Evolutionary conservation across 2,329 filamentous ascomycete genomes (phyloP).

Genomic region (Talaromyces islandicus): DNA sequence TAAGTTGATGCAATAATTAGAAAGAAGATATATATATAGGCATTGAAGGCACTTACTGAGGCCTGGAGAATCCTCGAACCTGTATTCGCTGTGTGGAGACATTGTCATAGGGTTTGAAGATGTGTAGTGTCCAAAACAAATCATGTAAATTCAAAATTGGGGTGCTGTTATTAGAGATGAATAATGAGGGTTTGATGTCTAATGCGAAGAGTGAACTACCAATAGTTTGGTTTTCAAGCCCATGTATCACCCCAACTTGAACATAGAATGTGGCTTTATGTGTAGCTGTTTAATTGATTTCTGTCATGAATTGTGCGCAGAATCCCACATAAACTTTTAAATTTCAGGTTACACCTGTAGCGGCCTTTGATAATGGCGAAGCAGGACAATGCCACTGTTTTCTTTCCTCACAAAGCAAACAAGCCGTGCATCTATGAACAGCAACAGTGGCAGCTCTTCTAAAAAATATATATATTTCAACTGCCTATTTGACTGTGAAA

Average conservation of each 20-base stretch:
- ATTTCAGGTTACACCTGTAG: not conserved
- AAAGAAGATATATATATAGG: not conserved
- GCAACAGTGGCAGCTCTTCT: too few species aligned
- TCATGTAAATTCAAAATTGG: too few species aligned
- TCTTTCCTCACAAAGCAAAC: not conserved
- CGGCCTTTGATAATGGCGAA: not conserved
- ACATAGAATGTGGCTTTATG: not conserved
- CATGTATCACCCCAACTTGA: not conserved
- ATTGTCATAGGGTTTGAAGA: not conserved
- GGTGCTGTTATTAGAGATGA: not conserved
- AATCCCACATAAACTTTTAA: too few species aligned
- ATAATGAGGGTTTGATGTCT: not conserved
- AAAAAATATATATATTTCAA: too few species aligned
- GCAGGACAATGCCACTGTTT: not conserved
- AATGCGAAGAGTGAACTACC: not conserved
- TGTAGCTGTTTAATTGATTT: not conserved
- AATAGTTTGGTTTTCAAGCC: not conserved
- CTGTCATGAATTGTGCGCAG: not conserved
- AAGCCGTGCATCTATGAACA: not conserved
- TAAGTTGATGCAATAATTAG: not conserved
- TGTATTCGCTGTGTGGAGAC: not conserved
- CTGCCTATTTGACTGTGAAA: not conserved
- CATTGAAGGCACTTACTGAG: conserved; percentile 1
- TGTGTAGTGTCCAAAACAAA: not conserved
- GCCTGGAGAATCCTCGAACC: conserved; percentile 6